Conservation (phyloP, 2,329 filamentous ascomycete genomes). For the Didymella pinodella region DNA sequence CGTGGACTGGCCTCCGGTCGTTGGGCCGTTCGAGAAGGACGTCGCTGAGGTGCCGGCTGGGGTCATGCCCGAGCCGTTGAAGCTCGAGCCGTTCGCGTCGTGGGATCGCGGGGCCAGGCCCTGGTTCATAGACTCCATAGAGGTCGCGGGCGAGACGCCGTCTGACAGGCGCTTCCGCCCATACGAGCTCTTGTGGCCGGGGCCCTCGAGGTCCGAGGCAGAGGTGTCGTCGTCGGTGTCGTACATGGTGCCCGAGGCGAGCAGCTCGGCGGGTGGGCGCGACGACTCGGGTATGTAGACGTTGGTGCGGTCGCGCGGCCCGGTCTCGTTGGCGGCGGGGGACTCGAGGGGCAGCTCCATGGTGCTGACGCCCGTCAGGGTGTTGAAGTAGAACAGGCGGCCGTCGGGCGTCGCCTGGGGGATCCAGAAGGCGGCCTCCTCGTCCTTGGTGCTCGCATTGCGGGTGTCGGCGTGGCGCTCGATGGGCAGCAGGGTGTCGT, state of each 20-base stretch:
- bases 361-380: slow-evolving; percentile 91
- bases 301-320: slow-evolving; percentile 87
- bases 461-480: slow-evolving; percentile 65
- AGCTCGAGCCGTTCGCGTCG: slow-evolving; percentile 52
- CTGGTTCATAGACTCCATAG: slow-evolving; percentile 87
- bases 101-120: slow-evolving; percentile 66
- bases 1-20: slow-evolving; percentile 53
- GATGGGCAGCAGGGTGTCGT: slow-evolving; percentile 63
- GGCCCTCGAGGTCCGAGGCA: slow-evolving; percentile 81
- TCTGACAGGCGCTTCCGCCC: slow-evolving; percentile 71
- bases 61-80: slow-evolving; percentile 56
- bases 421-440: slow-evolving; percentile 97
- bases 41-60: slow-evolving; percentile 61
- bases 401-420: slow-evolving; percentile 95
- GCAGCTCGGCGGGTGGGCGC: slow-evolving; percentile 86
- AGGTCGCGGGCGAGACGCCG: slow-evolving; percentile 83
- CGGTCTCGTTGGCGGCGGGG: slow-evolving; percentile 80
- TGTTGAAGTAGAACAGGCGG: slow-evolving; percentile 96
- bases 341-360: slow-evolving; percentile 95
- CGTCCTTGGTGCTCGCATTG: slow-evolving; percentile 65
- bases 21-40: slow-evolving; percentile 61
- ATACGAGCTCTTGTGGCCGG: slow-evolving; percentile 74
- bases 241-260: slow-evolving; percentile 85
- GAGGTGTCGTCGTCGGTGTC: slow-evolving; percentile 90
- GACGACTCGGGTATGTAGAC: slow-evolving; percentile 89